Conservation (phyloP, 2,329 filamentous ascomycete species). For the Pestalotiopsis sp. region DNA sequence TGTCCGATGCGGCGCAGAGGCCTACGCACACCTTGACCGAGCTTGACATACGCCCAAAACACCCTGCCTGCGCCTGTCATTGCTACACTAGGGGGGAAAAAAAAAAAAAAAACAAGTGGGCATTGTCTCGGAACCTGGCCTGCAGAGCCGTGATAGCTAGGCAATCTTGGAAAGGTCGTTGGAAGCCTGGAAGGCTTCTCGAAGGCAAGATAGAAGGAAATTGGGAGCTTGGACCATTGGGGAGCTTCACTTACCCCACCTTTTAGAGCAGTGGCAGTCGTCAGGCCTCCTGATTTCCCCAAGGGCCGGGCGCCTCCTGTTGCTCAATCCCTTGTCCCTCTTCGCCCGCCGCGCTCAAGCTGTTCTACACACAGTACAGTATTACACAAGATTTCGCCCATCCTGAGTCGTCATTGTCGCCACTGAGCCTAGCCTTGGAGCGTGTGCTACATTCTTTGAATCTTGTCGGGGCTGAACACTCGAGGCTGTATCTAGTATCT, state of each 20-base stretch:
- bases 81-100: neutral
- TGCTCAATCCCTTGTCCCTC: neutral
- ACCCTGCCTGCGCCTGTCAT: neutral
- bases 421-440: neutral
- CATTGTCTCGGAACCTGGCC: neutral
- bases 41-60: neutral
- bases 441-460: neutral
- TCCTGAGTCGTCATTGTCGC: conserved; percentile 7
- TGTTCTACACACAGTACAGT: neutral
- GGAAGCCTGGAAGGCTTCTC: conserved; percentile 6
- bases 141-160: neutral
- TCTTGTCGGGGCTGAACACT: neutral
- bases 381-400: neutral
- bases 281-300: neutral
- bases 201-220: conserved; percentile 9
- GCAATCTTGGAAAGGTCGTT: neutral
- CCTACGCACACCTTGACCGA: neutral
- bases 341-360: neutral
- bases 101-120: neutral
- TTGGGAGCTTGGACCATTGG: conserved; percentile 5
- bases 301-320: neutral
- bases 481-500: neutral
- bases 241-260: neutral
- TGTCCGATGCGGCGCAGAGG: neutral
- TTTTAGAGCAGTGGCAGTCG: conserved; percentile 5